Percentiles rank a stretch among this genome's conserved stretches.
Evolutionary conservation across 331 rosid species (phyloP).

Genomic region (Phaseolus coccineus): DNA sequence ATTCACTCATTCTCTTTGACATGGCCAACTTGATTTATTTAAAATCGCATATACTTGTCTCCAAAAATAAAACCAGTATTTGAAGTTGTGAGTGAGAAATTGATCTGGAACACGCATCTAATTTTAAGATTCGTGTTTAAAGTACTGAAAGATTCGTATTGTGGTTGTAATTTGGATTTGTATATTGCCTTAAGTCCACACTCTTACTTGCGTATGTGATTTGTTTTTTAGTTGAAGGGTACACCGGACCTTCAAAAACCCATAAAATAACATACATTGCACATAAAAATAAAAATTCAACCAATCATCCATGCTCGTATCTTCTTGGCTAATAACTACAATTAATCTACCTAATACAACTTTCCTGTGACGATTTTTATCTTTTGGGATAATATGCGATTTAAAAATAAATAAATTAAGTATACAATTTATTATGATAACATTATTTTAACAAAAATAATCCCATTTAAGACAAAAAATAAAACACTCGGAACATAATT

Average conservation of each 20-base stretch:
- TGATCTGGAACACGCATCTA: conserved; percentile 32
- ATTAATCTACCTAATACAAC: neutral
- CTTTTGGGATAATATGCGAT: too few relatives aligned
- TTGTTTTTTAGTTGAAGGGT: neutral
- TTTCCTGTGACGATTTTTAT: neutral
- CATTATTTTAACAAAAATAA: too few relatives aligned
- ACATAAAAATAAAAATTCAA: neutral
- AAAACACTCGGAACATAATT: too few relatives aligned
- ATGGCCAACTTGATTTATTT: conserved; percentile 34
- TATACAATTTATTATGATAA: too few relatives aligned
- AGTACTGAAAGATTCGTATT: conserved; percentile 5
- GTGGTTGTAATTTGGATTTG: neutral
- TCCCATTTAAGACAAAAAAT: too few relatives aligned
- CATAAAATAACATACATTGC: neutral
- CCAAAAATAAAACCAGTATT: conserved; percentile 18
- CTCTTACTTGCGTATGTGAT: neutral
- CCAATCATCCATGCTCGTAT: neutral
- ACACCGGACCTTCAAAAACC: neutral
- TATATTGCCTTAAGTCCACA: conserved; percentile 22
- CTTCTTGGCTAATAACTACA: neutral
- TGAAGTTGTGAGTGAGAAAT: conserved; percentile 30
- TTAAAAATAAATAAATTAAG: too few relatives aligned
- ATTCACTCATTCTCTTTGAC: conserved; percentile 11
- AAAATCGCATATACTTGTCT: neutral
- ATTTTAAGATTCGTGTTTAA: conserved; percentile 25